These are phyloP conservation scores for Microstegium vimineum DNA, from an alignment of 176 grass and related monocot genomes.

Conservation along the genomic window DNA sequence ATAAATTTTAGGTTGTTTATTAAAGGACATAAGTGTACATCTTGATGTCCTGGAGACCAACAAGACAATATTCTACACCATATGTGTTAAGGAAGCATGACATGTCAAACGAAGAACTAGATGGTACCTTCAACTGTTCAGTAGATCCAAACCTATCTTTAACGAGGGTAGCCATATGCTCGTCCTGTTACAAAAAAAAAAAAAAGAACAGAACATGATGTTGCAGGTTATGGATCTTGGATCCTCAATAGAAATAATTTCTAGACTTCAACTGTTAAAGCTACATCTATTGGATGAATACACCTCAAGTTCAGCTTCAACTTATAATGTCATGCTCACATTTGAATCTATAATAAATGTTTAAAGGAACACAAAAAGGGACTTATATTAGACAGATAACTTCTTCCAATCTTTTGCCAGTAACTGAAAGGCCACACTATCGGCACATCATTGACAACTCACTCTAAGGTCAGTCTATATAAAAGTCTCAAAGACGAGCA, in stretches of 20 bases:
- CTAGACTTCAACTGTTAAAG: not conserved
- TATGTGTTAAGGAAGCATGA: not conserved
- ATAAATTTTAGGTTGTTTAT: not conserved
- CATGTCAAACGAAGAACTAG: not conserved
- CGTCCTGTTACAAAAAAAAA: conserved; percentile 59
- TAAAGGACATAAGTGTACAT: not conserved
- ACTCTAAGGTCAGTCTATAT: not conserved
- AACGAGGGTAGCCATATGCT: conserved; percentile 67
- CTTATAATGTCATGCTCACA: not conserved
- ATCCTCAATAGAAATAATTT: not conserved
- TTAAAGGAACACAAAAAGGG: not conserved
- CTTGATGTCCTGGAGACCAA: not conserved
- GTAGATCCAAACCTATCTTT: conserved; percentile 78
- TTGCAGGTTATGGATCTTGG: conserved; percentile 5
- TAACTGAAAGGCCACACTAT: not conserved
- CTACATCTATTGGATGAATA: not conserved
- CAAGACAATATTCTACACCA: not conserved
- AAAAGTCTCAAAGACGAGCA: not conserved
- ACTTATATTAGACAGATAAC: not conserved
- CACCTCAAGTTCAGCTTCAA: not conserved
- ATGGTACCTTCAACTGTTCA: conserved; percentile 64
- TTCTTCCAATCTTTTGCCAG: not conserved
- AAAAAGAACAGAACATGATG: not conserved
- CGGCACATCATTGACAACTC: not conserved
- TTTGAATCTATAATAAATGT: not conserved